Percentiles rank a stretch among this genome's conserved stretches.
Conservation (phyloP, 108 stramenopile genomes). For the Hondaea fermentalgiana region DNA sequence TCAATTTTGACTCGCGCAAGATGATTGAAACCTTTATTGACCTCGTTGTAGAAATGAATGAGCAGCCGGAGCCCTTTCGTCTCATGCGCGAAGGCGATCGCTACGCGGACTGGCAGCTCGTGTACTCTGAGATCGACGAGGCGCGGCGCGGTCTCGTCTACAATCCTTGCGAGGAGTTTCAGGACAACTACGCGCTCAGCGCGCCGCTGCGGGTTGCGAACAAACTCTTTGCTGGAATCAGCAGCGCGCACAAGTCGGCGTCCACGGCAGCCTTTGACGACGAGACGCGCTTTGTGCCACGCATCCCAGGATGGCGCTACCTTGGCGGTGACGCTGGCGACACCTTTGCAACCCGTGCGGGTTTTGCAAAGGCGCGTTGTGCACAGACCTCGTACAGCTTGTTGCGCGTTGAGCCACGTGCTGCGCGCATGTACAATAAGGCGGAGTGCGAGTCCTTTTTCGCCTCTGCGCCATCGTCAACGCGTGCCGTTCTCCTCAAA, state of each 20-base stretch:
- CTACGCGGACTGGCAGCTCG: neutral
- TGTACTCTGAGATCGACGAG: neutral
- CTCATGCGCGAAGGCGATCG: neutral
- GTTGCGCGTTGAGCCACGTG: neutral
- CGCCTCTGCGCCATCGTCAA: neutral
- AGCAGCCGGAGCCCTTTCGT: neutral
- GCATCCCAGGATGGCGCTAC: neutral
- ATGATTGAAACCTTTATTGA: neutral
- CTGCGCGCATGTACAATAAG: neutral
- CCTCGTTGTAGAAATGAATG: neutral
- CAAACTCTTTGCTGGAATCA: neutral
- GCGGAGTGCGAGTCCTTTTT: neutral
- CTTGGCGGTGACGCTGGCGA: neutral
- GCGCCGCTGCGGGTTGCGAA: neutral
- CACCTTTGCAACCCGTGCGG: neutral
- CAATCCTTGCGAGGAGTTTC: conserved; percentile 2
- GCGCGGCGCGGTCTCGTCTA: neutral
- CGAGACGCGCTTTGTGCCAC: neutral
- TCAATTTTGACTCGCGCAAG: conserved; percentile 18
- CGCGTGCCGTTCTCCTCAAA: neutral
- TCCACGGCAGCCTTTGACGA: neutral
- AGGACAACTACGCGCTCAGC: neutral
- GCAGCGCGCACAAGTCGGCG: neutral
- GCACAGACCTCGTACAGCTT: neutral
- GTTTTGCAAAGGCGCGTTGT: neutral